Conservation (phyloP, 192 early-diverging fungal species). For the Mortierella claussenii region DNA sequence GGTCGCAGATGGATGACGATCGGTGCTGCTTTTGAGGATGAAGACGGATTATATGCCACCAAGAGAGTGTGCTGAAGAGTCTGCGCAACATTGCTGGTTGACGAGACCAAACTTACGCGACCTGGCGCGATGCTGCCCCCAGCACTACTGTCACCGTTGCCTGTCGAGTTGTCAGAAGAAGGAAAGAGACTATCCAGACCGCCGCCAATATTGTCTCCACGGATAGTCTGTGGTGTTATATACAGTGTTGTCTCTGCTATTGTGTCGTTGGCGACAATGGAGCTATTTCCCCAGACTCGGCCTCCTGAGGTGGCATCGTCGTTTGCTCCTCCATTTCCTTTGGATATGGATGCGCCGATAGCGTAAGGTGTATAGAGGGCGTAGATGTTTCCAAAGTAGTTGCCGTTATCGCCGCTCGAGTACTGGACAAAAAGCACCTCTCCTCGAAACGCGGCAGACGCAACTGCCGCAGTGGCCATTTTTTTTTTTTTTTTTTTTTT, state of each 20-base stretch:
- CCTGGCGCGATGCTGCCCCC: neutral
- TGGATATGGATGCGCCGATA: neutral
- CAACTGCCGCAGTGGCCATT: neutral
- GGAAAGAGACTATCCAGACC: neutral
- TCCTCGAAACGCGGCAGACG: conserved; percentile 11
- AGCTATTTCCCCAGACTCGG: neutral
- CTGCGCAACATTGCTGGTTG: neutral
- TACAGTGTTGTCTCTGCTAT: neutral
- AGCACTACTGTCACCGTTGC: neutral
- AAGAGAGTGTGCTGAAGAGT: neutral
- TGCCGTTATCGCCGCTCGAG: neutral
- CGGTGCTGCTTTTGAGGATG: neutral
- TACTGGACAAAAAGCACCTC: conserved; percentile 11
- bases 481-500: too few species aligned
- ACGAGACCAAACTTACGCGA: neutral
- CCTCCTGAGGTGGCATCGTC: too few species aligned
- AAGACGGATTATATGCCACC: neutral
- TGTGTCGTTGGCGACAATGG: neutral
- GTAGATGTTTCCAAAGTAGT: conserved; percentile 1
- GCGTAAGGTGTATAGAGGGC: neutral
- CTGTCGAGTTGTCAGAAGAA: neutral
- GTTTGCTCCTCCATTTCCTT: neutral
- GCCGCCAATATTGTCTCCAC: neutral
- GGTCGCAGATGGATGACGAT: neutral
- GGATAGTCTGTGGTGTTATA: neutral